phyloP scores from a whole-genome alignment of 163 green algal genomes.

The Picocystis sp. region DNA sequence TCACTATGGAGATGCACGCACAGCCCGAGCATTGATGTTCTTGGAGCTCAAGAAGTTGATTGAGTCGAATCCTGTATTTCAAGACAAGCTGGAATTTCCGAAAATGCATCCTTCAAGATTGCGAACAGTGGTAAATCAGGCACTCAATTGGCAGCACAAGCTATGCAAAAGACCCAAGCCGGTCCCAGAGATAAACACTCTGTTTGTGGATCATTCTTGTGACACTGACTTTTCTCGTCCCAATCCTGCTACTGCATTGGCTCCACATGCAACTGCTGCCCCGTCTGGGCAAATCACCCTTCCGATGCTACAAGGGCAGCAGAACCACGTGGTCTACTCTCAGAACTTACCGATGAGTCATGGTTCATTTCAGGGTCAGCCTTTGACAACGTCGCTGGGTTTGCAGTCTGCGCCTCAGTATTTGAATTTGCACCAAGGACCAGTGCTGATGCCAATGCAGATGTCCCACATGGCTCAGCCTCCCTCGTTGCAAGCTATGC shows the following conservation, averaged over 20 bases:
- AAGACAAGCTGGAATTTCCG: slow-evolving; percentile 22
- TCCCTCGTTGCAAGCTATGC: too few relatives aligned
- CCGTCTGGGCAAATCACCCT: too few relatives aligned
- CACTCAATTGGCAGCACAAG: slow-evolving; percentile 28
- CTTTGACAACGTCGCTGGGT: too few relatives aligned
- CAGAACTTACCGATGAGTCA: too few relatives aligned
- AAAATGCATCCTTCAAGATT: slow-evolving; percentile 19
- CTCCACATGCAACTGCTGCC: too few relatives aligned
- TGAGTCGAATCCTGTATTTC: slow-evolving; percentile 23
- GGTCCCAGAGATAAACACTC: slow-evolving; percentile 26
- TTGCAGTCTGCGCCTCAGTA: too few relatives aligned
- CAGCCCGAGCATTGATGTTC: slow-evolving; percentile 24
- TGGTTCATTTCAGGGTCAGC: too few relatives aligned
- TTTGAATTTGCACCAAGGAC: too few relatives aligned
- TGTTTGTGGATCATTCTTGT: slow-evolving; percentile 24
- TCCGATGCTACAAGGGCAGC: too few relatives aligned
- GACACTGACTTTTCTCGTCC: slow-evolving; percentile 3
- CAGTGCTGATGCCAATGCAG: too few relatives aligned
- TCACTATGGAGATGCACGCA: slow-evolving; percentile 22
- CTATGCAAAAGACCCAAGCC: slow-evolving; percentile 23
- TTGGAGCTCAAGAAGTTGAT: slow-evolving; percentile 29
- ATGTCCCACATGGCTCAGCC: too few relatives aligned
- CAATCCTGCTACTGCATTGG: slow-evolving; percentile 11
- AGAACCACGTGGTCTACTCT: too few relatives aligned
- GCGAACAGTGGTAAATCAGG: slow-evolving; percentile 27